Percentiles rank a stretch among this genome's conserved stretches.
Conservation (phyloP, 2,329 filamentous ascomycete species). For the Daldinia sp. region DNA sequence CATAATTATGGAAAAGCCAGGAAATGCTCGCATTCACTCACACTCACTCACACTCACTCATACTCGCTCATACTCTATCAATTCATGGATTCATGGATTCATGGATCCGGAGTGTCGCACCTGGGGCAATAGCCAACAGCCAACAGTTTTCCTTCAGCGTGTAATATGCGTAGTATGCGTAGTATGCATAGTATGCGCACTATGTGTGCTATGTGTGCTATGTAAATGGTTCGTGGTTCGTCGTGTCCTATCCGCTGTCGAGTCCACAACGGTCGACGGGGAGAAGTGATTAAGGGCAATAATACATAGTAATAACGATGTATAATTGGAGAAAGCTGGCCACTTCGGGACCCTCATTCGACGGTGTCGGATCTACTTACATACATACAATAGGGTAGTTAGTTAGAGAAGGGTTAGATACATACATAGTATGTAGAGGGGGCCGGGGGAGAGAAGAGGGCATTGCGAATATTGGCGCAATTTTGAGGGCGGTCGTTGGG, state of each 20-base stretch:
- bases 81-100: not conserved
- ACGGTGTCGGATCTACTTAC: conserved; percentile 21
- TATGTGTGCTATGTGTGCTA: too few species aligned
- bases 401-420: not conserved
- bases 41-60: too few species aligned
- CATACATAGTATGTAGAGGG: conserved; percentile 9
- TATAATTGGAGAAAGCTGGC: conserved; percentile 21
- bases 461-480: conserved; percentile 38
- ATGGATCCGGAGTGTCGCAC: conserved; percentile 14
- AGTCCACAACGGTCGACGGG: conserved; percentile 19
- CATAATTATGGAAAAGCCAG: not conserved
- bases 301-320: conserved; percentile 1
- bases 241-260: conserved; percentile 1
- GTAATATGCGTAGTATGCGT: too few species aligned
- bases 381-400: too few species aligned
- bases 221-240: conserved; percentile 18
- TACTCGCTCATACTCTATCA: not conserved
- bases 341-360: conserved; percentile 19
- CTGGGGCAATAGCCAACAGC: conserved; percentile 19
- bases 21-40: too few species aligned
- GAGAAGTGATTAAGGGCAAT: conserved; percentile 5
- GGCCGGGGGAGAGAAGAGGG: not conserved
- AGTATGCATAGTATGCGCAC: too few species aligned
- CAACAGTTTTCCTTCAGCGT: conserved; percentile 12
- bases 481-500: conserved; percentile 34